Conservation (phyloP, 73 alveolate genomes). For the Paramecium biaurelia region DNA sequence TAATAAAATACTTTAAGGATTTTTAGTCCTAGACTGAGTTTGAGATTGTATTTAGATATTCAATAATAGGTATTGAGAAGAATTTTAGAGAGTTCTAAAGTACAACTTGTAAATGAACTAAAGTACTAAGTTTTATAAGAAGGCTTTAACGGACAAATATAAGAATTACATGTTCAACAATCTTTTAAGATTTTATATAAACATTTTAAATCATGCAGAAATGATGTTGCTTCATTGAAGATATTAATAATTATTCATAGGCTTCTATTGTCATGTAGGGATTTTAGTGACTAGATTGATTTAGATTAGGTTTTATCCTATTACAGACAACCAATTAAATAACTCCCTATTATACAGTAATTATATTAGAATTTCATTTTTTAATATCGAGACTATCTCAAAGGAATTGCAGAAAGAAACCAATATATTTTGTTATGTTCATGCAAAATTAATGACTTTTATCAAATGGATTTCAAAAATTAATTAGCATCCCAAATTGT, state of each 20-base stretch:
- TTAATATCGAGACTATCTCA: neutral
- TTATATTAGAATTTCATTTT: neutral
- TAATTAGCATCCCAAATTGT: neutral
- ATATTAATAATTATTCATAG: neutral
- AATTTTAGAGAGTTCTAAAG: neutral
- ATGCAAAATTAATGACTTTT: neutral
- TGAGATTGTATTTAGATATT: neutral
- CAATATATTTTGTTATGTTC: neutral
- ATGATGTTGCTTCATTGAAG: neutral
- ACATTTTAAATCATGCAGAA: neutral
- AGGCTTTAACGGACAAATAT: neutral
- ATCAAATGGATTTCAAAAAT: neutral
- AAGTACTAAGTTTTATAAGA: neutral
- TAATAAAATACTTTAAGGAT: neutral
- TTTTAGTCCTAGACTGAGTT: neutral
- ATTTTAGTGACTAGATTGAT: neutral
- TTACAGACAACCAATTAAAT: neutral
- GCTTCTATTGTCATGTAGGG: neutral
- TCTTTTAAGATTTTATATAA: neutral
- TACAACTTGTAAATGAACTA: neutral
- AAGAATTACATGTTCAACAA: neutral
- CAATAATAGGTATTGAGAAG: conserved; percentile 7
- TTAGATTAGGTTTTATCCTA: neutral
- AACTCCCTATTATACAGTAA: neutral
- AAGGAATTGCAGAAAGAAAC: neutral